Evolutionary conservation across 2,329 filamentous ascomycete species (phyloP).

Genomic region (Dactylellina parvicollis): DNA sequence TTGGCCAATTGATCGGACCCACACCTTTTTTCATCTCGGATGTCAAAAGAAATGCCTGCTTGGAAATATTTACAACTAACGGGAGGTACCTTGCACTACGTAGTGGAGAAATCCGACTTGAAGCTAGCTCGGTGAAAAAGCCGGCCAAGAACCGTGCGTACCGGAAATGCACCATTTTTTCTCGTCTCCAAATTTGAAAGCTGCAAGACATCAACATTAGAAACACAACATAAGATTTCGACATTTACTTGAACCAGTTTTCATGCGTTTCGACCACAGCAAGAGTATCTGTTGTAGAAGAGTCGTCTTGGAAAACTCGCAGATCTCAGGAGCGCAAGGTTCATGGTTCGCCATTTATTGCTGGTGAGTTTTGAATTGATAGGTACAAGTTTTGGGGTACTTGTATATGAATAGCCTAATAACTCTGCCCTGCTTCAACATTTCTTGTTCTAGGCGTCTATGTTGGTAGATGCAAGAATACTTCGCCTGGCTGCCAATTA

Average conservation of each 20-base stretch:
- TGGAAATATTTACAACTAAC: background rate
- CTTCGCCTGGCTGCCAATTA: background rate
- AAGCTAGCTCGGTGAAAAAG: background rate
- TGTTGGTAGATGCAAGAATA: slow-evolving; percentile 3
- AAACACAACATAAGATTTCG: slow-evolving; percentile 41
- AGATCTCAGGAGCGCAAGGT: background rate
- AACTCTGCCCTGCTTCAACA: no score
- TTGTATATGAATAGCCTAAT: no score
- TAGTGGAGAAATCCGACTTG: no score
- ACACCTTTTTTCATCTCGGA: no score
- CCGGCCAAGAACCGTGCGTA: slow-evolving; percentile 35
- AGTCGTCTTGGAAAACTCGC: background rate
- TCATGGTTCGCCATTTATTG: no score
- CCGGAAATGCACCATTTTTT: slow-evolving; percentile 30
- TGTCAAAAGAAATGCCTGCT: no score
- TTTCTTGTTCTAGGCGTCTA: background rate
- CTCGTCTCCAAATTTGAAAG: slow-evolving; percentile 50
- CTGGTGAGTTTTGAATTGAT: no score
- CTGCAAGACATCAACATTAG: slow-evolving; percentile 50
- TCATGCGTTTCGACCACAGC: slow-evolving; percentile 9
- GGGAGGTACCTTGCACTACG: slow-evolving; percentile 19
- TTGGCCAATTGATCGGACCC: no score
- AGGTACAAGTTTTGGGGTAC: no score
- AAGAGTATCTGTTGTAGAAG: slow-evolving; percentile 9
- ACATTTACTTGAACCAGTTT: slow-evolving; percentile 26